Evolutionary conservation across 495 filamentous ascomycete genomes (phyloP), one percentile per base, ranked within the genome.

Genomic region (Monascus purpureus): DNA sequence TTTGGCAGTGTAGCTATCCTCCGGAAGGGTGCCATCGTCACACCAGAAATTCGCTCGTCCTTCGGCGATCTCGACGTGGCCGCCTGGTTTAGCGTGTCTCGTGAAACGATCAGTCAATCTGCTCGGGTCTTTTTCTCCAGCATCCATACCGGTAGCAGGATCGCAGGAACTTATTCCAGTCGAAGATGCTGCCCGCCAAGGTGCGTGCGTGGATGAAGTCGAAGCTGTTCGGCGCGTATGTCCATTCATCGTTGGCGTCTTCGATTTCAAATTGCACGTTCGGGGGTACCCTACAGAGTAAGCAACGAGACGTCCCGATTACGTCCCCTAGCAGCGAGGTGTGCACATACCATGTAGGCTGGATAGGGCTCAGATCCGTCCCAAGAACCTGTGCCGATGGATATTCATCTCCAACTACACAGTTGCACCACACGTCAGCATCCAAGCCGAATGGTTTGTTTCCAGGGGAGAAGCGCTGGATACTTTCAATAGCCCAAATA

Each of bases 191-290:
- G 15, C 69, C 68, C 28, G 59, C 52, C 13, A 77, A 42, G 36
- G 60, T 68, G 4, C 72, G 67, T 6, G 61, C 41, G 44, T 77
- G 69, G 28, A 75, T 56, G 34, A 62, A 66, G 49, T 75, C 72
- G 38, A 72, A 73, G 12, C 45, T 33, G 39, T 0, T 49, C 32
- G 41, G 57, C 65, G 25, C 55, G 49, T 67, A 65, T 71, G 4
- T 49, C 46, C 1, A 38, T 38, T 8, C n/a, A n/a, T n/a, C n/a
- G n/a, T 65, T 55, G 22, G 55, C 44, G 39, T 72, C 69, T 34
- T 72, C 67, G 20, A 72, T 53, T 33, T 65, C 57, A 33, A 74
- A 75, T 11, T 50, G 43, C 13, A 66, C 51, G 42, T 70, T 70
- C 14, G 59, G 52, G 2, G 67, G 65, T 8, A 65, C 62, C 25